A percentile compares a stretch with the other conserved stretches of the same genome.
Conservation (phyloP, 73 alveolate species). For the Strombidium stylifer region DNA sequence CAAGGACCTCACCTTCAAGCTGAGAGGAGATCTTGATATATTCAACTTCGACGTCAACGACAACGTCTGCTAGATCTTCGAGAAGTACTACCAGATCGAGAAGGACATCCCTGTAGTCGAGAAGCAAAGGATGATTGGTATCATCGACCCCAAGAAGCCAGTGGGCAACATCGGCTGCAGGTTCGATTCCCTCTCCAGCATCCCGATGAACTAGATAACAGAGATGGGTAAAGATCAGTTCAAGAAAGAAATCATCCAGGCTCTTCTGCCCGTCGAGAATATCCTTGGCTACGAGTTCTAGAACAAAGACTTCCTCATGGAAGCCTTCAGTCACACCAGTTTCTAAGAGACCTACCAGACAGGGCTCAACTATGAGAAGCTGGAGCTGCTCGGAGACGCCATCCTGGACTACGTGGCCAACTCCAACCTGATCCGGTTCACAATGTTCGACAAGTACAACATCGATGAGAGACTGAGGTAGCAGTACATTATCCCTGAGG, state of each 20-base stretch:
- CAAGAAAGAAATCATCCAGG: background rate
- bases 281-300: conserved; percentile 33
- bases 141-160: too few relatives aligned
- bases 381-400: conserved; percentile 66
- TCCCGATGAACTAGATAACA: too few relatives aligned
- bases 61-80: background rate
- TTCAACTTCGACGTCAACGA: conserved; percentile 6
- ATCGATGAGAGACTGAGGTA: conserved; percentile 14
- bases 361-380: conserved; percentile 26
- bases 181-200: too few relatives aligned
- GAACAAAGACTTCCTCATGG: conserved; percentile 14
- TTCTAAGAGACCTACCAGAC: conserved; percentile 1
- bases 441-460: conserved; percentile 27
- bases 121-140: too few relatives aligned
- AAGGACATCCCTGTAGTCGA: background rate
- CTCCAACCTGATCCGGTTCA: conserved; percentile 33
- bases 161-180: too few relatives aligned
- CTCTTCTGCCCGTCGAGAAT: conserved; percentile 9
- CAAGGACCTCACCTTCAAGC: conserved; percentile 10
- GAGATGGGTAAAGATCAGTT: too few relatives aligned
- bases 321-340: conserved; percentile 49
- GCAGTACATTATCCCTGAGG: conserved; percentile 17
- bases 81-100: conserved; percentile 3
- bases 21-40: conserved; percentile 12
- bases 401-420: conserved; percentile 53